These are phyloP conservation scores for Rhynchospora tenuis DNA, from an alignment of 176 grass and related monocot genomes.

Conservation along the genomic window DNA sequence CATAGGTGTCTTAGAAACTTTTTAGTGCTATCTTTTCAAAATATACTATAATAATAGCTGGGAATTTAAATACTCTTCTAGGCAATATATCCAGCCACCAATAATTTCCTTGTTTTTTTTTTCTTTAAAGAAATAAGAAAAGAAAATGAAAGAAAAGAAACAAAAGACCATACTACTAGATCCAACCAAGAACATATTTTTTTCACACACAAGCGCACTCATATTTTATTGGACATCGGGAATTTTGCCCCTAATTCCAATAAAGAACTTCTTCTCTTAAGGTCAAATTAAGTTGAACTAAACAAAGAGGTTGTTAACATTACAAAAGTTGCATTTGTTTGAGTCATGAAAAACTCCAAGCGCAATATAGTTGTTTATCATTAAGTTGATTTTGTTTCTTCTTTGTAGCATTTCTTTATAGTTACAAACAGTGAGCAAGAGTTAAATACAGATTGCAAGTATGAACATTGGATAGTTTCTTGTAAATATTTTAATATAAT, in stretches of 20 bases:
- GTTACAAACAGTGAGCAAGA: background rate
- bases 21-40: background rate
- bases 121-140: no score
- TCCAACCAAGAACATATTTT: background rate
- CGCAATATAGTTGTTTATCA: background rate
- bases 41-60: background rate
- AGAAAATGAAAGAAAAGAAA: background rate
- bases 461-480: background rate
- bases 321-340: background rate
- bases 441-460: background rate
- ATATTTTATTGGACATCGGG: background rate
- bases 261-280: background rate
- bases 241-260: background rate
- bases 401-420: background rate
- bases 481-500: background rate
- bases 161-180: background rate
- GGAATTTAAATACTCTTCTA: background rate
- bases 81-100: no score
- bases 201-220: background rate
- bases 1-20: background rate
- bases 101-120: no score
- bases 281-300: background rate
- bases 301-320: background rate
- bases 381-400: background rate
- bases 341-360: background rate